Evolutionary conservation across 2,329 filamentous ascomycete species (phyloP).

Genomic region (Hymenoscyphus infarciens): DNA sequence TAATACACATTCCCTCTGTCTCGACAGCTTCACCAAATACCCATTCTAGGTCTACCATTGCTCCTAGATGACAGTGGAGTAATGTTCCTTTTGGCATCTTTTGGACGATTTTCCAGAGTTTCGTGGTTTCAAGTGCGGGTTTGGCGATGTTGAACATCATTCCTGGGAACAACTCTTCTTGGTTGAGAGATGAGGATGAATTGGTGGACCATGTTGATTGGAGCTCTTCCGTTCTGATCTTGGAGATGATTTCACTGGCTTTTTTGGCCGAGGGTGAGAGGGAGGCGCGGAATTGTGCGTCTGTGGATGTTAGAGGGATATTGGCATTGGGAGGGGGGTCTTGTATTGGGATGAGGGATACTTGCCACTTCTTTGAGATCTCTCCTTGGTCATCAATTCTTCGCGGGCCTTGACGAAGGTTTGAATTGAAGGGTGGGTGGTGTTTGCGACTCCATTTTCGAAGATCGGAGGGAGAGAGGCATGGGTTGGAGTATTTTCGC

Average conservation of each 20-base stretch:
- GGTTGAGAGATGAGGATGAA: constrained; percentile 61
- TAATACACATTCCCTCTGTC: constrained; percentile 70
- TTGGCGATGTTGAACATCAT: constrained; percentile 90
- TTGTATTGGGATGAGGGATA: background rate
- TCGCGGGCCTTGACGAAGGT: constrained; percentile 9
- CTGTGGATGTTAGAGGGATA: constrained; percentile 49
- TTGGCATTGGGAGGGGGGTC: background rate
- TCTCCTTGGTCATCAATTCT: constrained; percentile 16
- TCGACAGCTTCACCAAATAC: constrained; percentile 66
- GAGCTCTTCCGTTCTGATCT: constrained; percentile 72
- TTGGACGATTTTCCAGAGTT: constrained; percentile 77
- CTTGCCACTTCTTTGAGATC: constrained; percentile 23
- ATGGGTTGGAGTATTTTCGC: background rate
- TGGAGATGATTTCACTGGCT: constrained; percentile 73
- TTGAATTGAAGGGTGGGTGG: constrained; percentile 1
- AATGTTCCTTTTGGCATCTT: constrained; percentile 83
- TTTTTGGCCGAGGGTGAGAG: constrained; percentile 73
- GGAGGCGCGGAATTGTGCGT: constrained; percentile 64
- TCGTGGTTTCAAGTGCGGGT: constrained; percentile 73
- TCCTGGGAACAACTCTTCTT: constrained; percentile 69
- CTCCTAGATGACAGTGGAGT: constrained; percentile 83
- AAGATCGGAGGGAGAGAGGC: background rate
- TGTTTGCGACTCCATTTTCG: constrained; percentile 1
- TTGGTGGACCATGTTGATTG: constrained; percentile 69
- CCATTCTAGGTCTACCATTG: constrained; percentile 82